Base-by-base conservation (phyloP, 208 protist genomes). In the Wallacemonas sp. region DNA sequence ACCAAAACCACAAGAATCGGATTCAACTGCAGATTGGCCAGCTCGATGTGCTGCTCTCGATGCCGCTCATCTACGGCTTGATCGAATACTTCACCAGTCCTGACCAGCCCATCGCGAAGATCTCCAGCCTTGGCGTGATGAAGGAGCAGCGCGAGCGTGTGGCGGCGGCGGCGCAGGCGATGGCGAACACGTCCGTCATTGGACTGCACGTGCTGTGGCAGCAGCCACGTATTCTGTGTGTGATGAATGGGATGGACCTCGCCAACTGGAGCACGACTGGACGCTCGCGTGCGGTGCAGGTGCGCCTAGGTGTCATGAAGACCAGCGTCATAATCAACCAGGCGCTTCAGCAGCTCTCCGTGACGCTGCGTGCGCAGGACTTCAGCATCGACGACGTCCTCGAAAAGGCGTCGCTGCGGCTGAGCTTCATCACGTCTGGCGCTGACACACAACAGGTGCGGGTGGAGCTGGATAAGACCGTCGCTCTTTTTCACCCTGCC, bases 101-200 rank as follows among this genome's bases (percentile, higher is more conserved):
- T 0, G 54, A 62, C 17, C 85, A 94, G 72, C 87, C 90, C 14
- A 74, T 93, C 38, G 71, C 78, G 28, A 84, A 92, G 73, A 91
- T 96, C 45, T 75, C 78, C 15, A 80, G 70, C 39, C 67, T 96
- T n/a, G 85, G 87, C 8, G 82, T 91, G 26, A 94, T 94, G 87
- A 74, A 75, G 19, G 87, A 92, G 76, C 81, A 86, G 62, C 80
- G 88, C 6, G 80, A 73, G 53, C 86, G 87, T 51, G 69, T 93
- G 53, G 79, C 80, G 24, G 67, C 66, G 0, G 73, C 77, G 33
- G 86, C 86, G 27, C 62, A 80, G 51, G 39, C 82, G 19, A 85
- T 91, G 71, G 74, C 86, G 1, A 68, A 85, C 38, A 81, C 56
- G 44, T 77, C 69, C 2, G 46, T 67, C 19, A 54, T 91, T 19